These are phyloP conservation scores for Epichloe typhina DNA, from an alignment of 2,329 filamentous ascomycete genomes.

Conservation along the genomic window DNA sequence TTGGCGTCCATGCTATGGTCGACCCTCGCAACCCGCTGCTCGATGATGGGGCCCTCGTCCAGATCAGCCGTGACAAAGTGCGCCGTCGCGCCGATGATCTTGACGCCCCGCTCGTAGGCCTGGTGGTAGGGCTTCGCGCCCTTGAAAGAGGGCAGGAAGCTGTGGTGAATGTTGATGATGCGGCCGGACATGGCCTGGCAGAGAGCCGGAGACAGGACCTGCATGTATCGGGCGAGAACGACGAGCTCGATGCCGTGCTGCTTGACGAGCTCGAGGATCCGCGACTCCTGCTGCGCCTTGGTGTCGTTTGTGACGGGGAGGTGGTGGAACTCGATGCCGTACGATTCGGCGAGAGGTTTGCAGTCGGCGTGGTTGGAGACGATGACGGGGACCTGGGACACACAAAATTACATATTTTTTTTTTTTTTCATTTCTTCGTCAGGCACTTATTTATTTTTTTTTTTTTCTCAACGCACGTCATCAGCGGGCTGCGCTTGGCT, in stretches of 20 bases:
- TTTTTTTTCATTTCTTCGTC: neutral
- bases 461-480: neutral
- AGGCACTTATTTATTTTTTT: neutral
- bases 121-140: constrained; percentile 82
- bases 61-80: constrained; percentile 79
- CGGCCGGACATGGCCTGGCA: constrained; percentile 69
- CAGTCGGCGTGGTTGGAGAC: constrained; percentile 76
- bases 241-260: constrained; percentile 63
- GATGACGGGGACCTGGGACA: constrained; percentile 48
- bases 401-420: too few relatives aligned
- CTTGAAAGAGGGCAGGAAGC: constrained; percentile 78
- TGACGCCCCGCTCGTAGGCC: constrained; percentile 73
- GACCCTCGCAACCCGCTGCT: constrained; percentile 67
- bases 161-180: constrained; percentile 90
- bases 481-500: too few relatives aligned
- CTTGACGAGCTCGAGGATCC: constrained; percentile 56
- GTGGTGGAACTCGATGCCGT: constrained; percentile 69
- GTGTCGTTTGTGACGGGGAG: constrained; percentile 69
- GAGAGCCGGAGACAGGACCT: constrained; percentile 62
- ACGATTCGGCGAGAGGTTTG: constrained; percentile 51
- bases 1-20: constrained; percentile 66
- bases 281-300: constrained; percentile 58
- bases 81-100: constrained; percentile 77
- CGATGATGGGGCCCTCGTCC: constrained; percentile 79
- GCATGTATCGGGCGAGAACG: constrained; percentile 78